Base-by-base conservation (phyloP, 2,329 filamentous ascomycete genomes). In the Calonectria pteridis region DNA sequence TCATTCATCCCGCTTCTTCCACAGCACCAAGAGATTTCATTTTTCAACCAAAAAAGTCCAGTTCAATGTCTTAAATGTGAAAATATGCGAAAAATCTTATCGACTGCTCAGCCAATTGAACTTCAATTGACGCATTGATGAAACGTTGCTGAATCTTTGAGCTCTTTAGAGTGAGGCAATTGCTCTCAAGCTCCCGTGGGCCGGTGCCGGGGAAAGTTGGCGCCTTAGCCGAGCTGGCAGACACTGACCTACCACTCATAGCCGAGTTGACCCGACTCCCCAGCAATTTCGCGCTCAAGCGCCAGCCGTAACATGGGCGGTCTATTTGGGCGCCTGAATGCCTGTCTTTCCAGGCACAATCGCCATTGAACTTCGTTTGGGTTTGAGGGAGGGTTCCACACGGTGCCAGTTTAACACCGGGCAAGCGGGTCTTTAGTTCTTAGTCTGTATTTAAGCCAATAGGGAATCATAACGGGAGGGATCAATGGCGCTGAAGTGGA, bases 1-100 rank as follows among this genome's bases (percentile, higher is more conserved):
- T 84, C 83, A 83, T 83, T 83, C 82, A 83, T 83, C 83, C 82
- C 81, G 80, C 76, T 82, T 82, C 80, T 82, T 82, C 80, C 79
- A 80, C 77, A 79, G 73, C 73, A 81, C 72, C 77, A 81, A 82
- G 80, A 7, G 72, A 79, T 79, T 83, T 80, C 76, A 74, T 80
- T 81, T 76, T 80, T 76, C 72, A 72, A 69, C 40, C 33, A 69
- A 55, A 50, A 65, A 66, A 66, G 28, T 4, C 37, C 31, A 67
- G 53, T 62, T 59, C 53, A 50, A 67, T 64, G 62, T 40, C 64
- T 72, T 46, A 63, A 73, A 35, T 67, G 66, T 73, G 69, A 74
- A 53, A 50, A 51, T 53, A 50, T 31, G 23, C 33, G 9, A 37
- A 31, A 11, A 40, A 50, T 74, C 55, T 67, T 67, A 74, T 72